phyloP scores from a whole-genome alignment of 129 eudicot species.

The Rutidosis leptorrhynchoides region DNA sequence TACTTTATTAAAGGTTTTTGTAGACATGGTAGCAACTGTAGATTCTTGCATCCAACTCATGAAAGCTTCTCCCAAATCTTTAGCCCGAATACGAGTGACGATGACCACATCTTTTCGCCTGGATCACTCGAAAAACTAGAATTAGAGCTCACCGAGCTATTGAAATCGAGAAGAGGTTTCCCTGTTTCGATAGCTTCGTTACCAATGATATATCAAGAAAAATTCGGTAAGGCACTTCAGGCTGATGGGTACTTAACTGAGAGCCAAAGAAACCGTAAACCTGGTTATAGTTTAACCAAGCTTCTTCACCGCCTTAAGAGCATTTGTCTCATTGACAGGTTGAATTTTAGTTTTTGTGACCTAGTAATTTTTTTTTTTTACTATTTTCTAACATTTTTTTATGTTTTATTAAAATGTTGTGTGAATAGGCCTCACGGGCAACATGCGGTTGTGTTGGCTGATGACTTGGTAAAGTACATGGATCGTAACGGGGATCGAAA shows the following conservation, averaged over 20 bases:
- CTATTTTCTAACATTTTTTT: neutral
- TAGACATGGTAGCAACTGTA: slow-evolving; percentile 55
- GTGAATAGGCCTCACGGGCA: slow-evolving; percentile 86
- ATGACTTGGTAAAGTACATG: slow-evolving; percentile 66
- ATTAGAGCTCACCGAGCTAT: slow-evolving; percentile 54
- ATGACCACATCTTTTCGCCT: slow-evolving; percentile 45
- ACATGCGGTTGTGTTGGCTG: slow-evolving; percentile 70
- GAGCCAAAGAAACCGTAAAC: slow-evolving; percentile 90
- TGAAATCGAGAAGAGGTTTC: slow-evolving; percentile 51
- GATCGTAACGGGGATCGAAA: slow-evolving; percentile 61
- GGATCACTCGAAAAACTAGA: slow-evolving; percentile 58
- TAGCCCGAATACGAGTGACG: slow-evolving; percentile 32
- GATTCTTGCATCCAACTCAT: slow-evolving; percentile 47
- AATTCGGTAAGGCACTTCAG: slow-evolving; percentile 53
- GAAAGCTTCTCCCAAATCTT: slow-evolving; percentile 47
- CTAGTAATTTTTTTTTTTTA: no score
- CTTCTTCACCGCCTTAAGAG: slow-evolving; percentile 85
- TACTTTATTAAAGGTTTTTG: slow-evolving; percentile 57
- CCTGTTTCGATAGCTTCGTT: slow-evolving; percentile 66
- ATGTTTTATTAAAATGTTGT: slow-evolving; percentile 21
- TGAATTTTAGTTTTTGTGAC: no score
- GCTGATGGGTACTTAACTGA: slow-evolving; percentile 94
- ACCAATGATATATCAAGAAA: slow-evolving; percentile 58
- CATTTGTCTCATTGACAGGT: slow-evolving; percentile 81
- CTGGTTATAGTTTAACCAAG: slow-evolving; percentile 87